Evolutionary conservation across 768 basidiomycete species (phyloP).

Genomic region (Gloeophyllum trabeum): DNA sequence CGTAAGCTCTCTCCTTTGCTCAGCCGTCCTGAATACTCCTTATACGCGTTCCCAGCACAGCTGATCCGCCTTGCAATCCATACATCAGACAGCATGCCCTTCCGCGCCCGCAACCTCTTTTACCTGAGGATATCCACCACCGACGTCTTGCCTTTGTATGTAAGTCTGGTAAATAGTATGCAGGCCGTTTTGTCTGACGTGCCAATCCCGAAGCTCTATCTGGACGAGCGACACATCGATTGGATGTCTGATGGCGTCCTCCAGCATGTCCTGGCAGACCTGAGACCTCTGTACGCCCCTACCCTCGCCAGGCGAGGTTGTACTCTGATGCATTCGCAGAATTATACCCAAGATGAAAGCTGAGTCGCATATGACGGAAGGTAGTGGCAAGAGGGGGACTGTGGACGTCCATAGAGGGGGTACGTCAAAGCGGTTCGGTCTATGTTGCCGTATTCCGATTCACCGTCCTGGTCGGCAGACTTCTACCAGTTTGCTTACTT

Average conservation of each 20-base stretch:
- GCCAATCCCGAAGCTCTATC: constrained; percentile 44
- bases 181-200: constrained; percentile 6
- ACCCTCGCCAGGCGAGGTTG: constrained; percentile 1
- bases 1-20: too few relatives aligned
- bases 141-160: constrained; percentile 71
- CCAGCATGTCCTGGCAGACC: constrained; percentile 70
- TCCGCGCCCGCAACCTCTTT: constrained; percentile 64
- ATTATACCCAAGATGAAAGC: constrained; percentile 55
- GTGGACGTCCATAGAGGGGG: constrained; percentile 84
- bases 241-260: constrained; percentile 87
- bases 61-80: too few relatives aligned
- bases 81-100: constrained; percentile 38
- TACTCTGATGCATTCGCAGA: constrained; percentile 21
- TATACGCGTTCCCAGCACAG: too few relatives aligned
- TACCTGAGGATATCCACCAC: constrained; percentile 74
- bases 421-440: constrained; percentile 19
- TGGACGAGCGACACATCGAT: constrained; percentile 77
- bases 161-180: constrained; percentile 17
- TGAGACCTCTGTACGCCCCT: constrained; percentile 51
- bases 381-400: constrained; percentile 49
- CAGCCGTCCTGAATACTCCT: too few relatives aligned
- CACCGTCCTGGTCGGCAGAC: constrained; percentile 30
- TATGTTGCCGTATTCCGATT: constrained; percentile 2
- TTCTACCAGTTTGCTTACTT: constrained; percentile 90
- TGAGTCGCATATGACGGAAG: constrained; percentile 27